phyloP scores from a whole-genome alignment of 2,329 filamentous ascomycete genomes.

The Eurotiales sp. region DNA sequence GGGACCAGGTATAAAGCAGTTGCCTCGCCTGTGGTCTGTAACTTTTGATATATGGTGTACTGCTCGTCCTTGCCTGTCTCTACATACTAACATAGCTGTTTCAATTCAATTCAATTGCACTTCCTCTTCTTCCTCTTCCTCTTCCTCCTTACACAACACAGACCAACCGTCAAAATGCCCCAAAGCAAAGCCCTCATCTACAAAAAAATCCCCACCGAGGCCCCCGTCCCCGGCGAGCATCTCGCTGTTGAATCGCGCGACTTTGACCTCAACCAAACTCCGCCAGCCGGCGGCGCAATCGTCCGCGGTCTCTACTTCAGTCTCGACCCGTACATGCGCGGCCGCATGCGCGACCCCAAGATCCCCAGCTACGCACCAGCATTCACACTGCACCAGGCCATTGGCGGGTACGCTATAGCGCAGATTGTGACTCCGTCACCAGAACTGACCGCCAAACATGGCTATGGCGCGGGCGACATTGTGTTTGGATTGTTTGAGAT shows the following conservation, averaged over 20 bases:
- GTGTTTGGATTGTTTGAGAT: slow-evolving; percentile 58
- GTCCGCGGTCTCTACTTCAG: slow-evolving; percentile 70
- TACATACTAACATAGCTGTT: too few species aligned
- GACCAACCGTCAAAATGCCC: slow-evolving; percentile 12
- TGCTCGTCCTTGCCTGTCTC: too few species aligned
- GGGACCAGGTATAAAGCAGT: too few species aligned
- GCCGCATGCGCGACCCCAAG: slow-evolving; percentile 65
- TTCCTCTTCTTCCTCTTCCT: too few species aligned
- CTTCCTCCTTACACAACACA: too few species aligned
- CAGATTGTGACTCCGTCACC: slow-evolving; percentile 69
- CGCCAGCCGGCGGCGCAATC: slow-evolving; percentile 63
- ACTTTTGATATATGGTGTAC: too few species aligned
- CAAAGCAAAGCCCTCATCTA: slow-evolving; percentile 74
- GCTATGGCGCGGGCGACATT: slow-evolving; percentile 62
- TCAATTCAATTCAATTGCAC: too few species aligned
- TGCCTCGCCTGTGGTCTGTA: too few species aligned
- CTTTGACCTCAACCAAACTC: slow-evolving; percentile 58
- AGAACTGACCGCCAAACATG: slow-evolving; percentile 33
- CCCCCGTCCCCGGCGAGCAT: slow-evolving; percentile 67
- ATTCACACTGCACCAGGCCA: slow-evolving; percentile 59
- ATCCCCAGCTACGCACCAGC: slow-evolving; percentile 65
- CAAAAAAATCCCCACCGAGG: slow-evolving; percentile 63
- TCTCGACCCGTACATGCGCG: slow-evolving; percentile 81
- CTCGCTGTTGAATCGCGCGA: slow-evolving; percentile 61
- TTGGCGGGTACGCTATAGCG: slow-evolving; percentile 61